Base-by-base conservation (phyloP, 139 green algal genomes). In the Micromonas pusilla region DNA sequence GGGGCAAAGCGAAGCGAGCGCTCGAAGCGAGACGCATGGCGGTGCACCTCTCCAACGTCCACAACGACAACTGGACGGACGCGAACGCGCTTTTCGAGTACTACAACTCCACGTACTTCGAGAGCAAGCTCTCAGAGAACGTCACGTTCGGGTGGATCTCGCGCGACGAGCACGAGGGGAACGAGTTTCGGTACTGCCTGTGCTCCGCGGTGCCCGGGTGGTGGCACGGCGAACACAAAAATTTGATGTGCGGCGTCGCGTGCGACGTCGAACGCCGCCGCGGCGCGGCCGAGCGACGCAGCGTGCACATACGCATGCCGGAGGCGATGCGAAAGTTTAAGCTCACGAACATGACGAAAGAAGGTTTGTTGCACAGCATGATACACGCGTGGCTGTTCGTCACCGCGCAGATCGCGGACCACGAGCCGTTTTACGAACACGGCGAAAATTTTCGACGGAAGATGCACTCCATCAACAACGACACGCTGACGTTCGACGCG, bases 1-100 rank as follows among this genome's bases (percentile, higher is more conserved):
- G 36, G 23, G 21, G 32, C 20, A n/a, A n/a, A 21, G 19, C 39
- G 33, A 53, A 6, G 68, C 23, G 23, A 13, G 37, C 32, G 68
- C 68, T 52, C 68, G 13, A 21, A 31, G 68, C 68, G 9, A 75
- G 23, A 62, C 36, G 25, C 25, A 38, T 5, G 31, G 16, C 54
- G 23, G 34, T 70, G 20, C 70, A 76, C 54, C 33, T 72, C 19
- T 2, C 30, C 21, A 26, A 30, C 20, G 73, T 79, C 25, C 54
- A 70, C 32, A 26, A 4, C 16, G 33, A 72, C 5, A 5, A 33
- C 2, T 79, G 90, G 6, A 81, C 92, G 73, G 87, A 73, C 77
- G 82, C 92, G 13, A 89, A 90, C 53, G 85, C 87, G 34, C 74
- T 90, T 26, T 90, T 94, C 80, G 76, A 85, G 9, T 79, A 87